A percentile compares a stretch with the other conserved stretches of the same genome.
Evolutionary conservation across 139 green algal genomes (phyloP).

Genomic region (Tetratostichococcus sp.): DNA sequence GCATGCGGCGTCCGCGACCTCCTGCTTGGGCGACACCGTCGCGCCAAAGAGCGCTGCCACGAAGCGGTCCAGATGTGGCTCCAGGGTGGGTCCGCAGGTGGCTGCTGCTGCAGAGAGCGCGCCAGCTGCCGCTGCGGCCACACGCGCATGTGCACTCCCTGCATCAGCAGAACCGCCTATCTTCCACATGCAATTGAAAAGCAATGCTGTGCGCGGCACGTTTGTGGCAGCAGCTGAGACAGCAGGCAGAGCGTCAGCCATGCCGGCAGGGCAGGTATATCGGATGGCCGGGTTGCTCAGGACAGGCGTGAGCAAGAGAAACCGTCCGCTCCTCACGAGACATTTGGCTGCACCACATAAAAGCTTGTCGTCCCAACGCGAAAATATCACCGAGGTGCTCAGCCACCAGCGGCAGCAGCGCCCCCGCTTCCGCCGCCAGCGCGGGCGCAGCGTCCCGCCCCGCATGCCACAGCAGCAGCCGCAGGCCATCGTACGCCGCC

Average conservation of each 20-base stretch:
- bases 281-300: too few species aligned
- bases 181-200: too few species aligned
- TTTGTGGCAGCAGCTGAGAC: too few species aligned
- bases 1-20: background rate
- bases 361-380: too few species aligned
- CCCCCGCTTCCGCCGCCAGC: background rate
- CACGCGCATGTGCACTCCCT: background rate
- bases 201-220: too few species aligned
- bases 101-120: slow-evolving; percentile 25
- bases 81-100: slow-evolving; percentile 22
- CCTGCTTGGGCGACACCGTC: background rate
- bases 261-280: too few species aligned
- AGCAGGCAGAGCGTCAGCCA: too few species aligned
- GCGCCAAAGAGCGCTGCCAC: slow-evolving; percentile 44
- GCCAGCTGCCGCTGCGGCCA: slow-evolving; percentile 20
- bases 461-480: background rate
- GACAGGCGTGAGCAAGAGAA: too few species aligned
- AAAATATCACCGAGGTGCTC: background rate
- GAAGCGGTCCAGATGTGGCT: slow-evolving; percentile 47
- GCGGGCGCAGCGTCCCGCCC: background rate
- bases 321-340: too few species aligned
- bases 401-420: background rate
- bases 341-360: too few species aligned
- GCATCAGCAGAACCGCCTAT: background rate
- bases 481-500: background rate